Percentiles rank a stretch among this genome's conserved stretches.
These are phyloP conservation scores for Debaryomyces singareniensis DNA, from an alignment of 1,139 yeast genomes.

Conservation along the genomic window DNA sequence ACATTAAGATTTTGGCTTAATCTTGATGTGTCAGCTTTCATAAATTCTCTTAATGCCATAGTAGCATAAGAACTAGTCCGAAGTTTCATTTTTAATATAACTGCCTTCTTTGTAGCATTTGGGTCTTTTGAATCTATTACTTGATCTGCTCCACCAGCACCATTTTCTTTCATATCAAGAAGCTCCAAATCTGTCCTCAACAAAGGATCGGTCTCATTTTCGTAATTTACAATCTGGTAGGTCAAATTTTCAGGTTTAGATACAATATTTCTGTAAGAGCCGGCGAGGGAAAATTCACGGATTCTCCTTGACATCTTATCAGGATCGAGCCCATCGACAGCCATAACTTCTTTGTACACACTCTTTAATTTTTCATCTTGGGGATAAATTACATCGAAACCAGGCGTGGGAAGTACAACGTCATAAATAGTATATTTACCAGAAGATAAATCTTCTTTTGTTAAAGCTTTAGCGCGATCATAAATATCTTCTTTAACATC, in stretches of 20 bases:
- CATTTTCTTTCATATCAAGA: slow-evolving; percentile 32
- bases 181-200: slow-evolving; percentile 80
- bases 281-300: slow-evolving; percentile 85
- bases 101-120: slow-evolving; percentile 55
- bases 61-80: slow-evolving; percentile 94
- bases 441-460: slow-evolving; percentile 62
- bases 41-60: slow-evolving; percentile 90
- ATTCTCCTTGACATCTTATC: slow-evolving; percentile 76
- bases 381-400: slow-evolving; percentile 84
- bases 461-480: slow-evolving; percentile 61
- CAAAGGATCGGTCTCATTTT: slow-evolving; percentile 58
- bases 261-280: slow-evolving; percentile 78
- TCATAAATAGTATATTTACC: slow-evolving; percentile 68
- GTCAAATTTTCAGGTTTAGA: slow-evolving; percentile 61
- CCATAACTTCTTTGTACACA: slow-evolving; percentile 71
- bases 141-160: slow-evolving; percentile 24
- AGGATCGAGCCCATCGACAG: slow-evolving; percentile 76
- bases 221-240: slow-evolving; percentile 58
- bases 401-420: slow-evolving; percentile 90
- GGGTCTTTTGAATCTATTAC: slow-evolving; percentile 27
- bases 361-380: slow-evolving; percentile 52
- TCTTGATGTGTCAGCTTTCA: slow-evolving; percentile 77
- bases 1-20: slow-evolving; percentile 17
- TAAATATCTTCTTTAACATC: slow-evolving; percentile 53
- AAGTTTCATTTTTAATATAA: slow-evolving; percentile 68